These are phyloP conservation scores for Cicer pinnatifidum DNA, from an alignment of 306 rosid genomes.

Conservation along the genomic window DNA sequence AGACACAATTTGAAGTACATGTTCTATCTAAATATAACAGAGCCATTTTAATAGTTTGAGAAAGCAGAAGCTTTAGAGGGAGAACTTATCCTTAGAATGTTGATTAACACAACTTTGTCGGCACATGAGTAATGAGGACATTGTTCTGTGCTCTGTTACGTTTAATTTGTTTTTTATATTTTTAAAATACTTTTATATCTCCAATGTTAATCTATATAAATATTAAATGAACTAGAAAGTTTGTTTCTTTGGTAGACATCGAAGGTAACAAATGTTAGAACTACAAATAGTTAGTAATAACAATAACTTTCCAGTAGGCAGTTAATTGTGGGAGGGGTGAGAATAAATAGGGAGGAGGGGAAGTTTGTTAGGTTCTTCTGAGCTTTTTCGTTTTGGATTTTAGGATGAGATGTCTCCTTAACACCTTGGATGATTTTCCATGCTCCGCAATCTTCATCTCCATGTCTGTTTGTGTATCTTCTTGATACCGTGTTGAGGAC, in stretches of 20 bases:
- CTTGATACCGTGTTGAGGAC: not conserved
- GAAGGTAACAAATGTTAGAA: conserved; percentile 23
- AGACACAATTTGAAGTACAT: conserved; percentile 34
- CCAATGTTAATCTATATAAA: conserved; percentile 12
- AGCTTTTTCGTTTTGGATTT: not conserved
- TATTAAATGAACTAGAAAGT: conserved; percentile 31
- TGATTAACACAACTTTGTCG: conserved; percentile 35
- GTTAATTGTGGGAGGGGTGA: not conserved
- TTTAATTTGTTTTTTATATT: conserved; percentile 20
- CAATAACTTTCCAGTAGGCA: conserved; percentile 16
- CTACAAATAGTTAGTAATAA: not conserved
- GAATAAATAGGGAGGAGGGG: conserved; percentile 7
- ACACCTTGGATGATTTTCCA: conserved; percentile 8
- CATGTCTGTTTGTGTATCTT: not conserved
- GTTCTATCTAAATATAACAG: conserved; percentile 18
- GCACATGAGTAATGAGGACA: conserved; percentile 16
- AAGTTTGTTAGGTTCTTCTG: conserved; percentile 3
- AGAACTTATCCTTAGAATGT: conserved; percentile 23
- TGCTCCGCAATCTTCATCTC: conserved; percentile 5
- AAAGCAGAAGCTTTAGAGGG: not conserved
- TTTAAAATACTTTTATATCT: not conserved
- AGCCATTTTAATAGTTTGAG: conserved; percentile 34
- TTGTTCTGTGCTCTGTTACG: conserved; percentile 6
- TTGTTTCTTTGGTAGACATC: conserved; percentile 6
- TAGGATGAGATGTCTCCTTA: not conserved